Percentiles rank a stretch among this genome's conserved stretches.
These are phyloP conservation scores for Symbiodinium pilosum DNA, from an alignment of 73 alveolate genomes.

Conservation along the genomic window DNA sequence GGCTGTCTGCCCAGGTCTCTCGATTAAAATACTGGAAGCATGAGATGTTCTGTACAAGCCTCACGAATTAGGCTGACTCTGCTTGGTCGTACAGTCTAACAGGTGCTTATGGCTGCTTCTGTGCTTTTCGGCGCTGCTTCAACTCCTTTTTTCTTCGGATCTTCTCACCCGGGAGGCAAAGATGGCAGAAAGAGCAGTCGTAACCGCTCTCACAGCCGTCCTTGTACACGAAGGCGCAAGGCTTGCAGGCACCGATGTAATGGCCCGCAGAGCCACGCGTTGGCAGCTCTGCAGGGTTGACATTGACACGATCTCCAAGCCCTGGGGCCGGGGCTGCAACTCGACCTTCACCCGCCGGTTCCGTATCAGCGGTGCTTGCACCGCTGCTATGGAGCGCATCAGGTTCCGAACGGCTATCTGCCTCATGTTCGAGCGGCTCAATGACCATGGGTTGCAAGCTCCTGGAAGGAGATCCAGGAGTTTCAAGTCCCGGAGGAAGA, in stretches of 20 bases:
- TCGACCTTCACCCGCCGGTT: slow-evolving; percentile 29
- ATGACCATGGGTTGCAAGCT: background rate
- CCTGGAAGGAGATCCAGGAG: background rate
- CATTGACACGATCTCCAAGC: background rate
- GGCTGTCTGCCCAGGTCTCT: slow-evolving; percentile 13
- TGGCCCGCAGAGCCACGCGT: slow-evolving; percentile 18
- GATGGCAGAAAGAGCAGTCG: slow-evolving; percentile 22
- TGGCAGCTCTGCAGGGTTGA: slow-evolving; percentile 19
- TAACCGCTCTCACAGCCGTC: slow-evolving; percentile 4
- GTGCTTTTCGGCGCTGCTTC: slow-evolving; percentile 2
- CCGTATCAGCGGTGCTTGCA: slow-evolving; percentile 88
- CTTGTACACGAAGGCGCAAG: slow-evolving; percentile 32
- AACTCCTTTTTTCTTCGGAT: slow-evolving; percentile 2
- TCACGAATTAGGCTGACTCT: slow-evolving; percentile 6
- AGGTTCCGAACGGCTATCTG: slow-evolving; percentile 79
- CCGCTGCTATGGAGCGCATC: slow-evolving; percentile 91
- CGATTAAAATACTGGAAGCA: background rate
- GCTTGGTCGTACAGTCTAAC: background rate
- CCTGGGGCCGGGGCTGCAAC: background rate
- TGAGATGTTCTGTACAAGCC: slow-evolving; percentile 9
- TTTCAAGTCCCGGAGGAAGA: background rate
- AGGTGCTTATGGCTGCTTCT: slow-evolving; percentile 6
- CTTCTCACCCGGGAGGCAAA: slow-evolving; percentile 25
- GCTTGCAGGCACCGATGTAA: slow-evolving; percentile 4
- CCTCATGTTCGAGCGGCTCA: slow-evolving; percentile 47